A percentile compares a stretch with the other conserved stretches of the same genome.
phyloP scores from a whole-genome alignment of 805 yeast species.

The Alloascoidea africana region DNA sequence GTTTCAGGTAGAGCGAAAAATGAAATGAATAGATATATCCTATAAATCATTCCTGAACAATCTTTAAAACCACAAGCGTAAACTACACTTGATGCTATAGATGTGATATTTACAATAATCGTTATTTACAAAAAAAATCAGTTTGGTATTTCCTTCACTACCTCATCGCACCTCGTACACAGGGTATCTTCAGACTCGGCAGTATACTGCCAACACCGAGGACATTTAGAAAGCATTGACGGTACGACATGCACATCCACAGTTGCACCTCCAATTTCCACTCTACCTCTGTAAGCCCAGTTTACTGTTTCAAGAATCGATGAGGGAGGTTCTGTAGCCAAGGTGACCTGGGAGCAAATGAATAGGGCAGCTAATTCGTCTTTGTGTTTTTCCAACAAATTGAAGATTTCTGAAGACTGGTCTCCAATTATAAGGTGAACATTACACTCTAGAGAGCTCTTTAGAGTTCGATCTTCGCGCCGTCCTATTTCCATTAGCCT shows the following conservation, averaged over 20 bases:
- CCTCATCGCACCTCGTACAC: constrained; percentile 52
- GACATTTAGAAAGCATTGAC: constrained; percentile 51
- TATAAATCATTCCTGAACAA: too few relatives aligned
- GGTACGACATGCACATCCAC: constrained; percentile 25
- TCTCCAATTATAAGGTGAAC: constrained; percentile 21
- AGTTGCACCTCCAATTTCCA: constrained; percentile 16
- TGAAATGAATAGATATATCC: too few relatives aligned
- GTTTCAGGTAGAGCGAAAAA: too few relatives aligned
- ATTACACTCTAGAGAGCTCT: constrained; percentile 44
- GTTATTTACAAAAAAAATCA: too few relatives aligned
- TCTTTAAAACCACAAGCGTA: too few relatives aligned
- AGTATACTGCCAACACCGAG: constrained; percentile 85
- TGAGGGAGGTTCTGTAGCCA: constrained; percentile 16
- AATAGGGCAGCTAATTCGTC: constrained; percentile 41
- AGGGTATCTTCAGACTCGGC: constrained; percentile 34
- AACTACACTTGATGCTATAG: too few relatives aligned
- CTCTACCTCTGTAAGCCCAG: constrained; percentile 16
- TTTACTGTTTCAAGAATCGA: constrained; percentile 6
- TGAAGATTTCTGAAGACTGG: constrained; percentile 7
- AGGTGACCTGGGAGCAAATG: constrained; percentile 44
- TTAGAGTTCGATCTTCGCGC: constrained; percentile 29
- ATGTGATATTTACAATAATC: too few relatives aligned
- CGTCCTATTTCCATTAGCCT: constrained; percentile 42
- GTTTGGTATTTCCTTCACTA: constrained; percentile 9
- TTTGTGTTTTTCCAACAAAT: constrained; percentile 12